Conservation (phyloP, 306 rosid genomes). For the Glycine tomentella region DNA sequence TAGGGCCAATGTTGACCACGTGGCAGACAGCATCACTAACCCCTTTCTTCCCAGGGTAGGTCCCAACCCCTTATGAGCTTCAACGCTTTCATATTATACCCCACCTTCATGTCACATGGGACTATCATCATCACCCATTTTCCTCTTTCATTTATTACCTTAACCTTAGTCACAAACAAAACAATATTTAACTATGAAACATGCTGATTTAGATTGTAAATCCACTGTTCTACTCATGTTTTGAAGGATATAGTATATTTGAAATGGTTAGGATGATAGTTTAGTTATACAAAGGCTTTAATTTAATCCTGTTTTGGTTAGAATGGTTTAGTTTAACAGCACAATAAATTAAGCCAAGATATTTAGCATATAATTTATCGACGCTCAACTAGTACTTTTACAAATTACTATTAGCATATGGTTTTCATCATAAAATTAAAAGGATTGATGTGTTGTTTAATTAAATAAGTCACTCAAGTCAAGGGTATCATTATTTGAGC, state of each 20-base stretch:
- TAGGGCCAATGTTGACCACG: slow-evolving; percentile 89
- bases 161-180: slow-evolving; percentile 2
- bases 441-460: neutral
- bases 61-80: slow-evolving; percentile 48
- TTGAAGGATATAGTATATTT: neutral
- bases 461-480: neutral
- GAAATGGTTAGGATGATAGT: neutral
- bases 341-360: neutral
- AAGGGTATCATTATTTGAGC: neutral
- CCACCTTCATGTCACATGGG: slow-evolving; percentile 67
- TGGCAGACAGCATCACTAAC: slow-evolving; percentile 80
- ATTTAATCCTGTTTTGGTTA: neutral
- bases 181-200: neutral
- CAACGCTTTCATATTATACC: slow-evolving; percentile 31
- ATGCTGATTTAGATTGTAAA: neutral
- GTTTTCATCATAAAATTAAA: neutral
- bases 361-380: neutral
- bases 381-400: no score
- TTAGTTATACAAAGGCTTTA: neutral
- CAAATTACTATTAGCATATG: no score
- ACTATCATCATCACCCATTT: slow-evolving; percentile 49
- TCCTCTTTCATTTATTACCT: slow-evolving; percentile 38
- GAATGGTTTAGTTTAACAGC: neutral
- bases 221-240: neutral
- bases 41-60: slow-evolving; percentile 57